These are phyloP conservation scores for Phialophora macrospora DNA, from an alignment of 2,329 filamentous ascomycete species.

Conservation along the genomic window DNA sequence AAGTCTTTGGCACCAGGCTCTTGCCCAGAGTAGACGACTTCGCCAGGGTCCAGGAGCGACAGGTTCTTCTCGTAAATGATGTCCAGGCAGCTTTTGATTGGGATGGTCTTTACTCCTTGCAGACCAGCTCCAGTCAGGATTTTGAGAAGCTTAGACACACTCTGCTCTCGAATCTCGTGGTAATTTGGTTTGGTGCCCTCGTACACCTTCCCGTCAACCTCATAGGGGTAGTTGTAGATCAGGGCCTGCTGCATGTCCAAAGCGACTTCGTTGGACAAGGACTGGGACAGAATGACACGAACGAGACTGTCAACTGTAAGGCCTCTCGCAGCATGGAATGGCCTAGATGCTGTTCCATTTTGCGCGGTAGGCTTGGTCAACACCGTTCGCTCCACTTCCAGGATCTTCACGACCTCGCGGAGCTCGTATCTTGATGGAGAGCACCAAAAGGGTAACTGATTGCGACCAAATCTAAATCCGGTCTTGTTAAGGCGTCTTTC, in stretches of 20 bases:
- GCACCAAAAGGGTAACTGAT: background rate
- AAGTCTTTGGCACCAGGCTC: slow-evolving; percentile 32
- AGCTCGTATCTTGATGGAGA: background rate
- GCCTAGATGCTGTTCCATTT: slow-evolving; percentile 13
- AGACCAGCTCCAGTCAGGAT: slow-evolving; percentile 30
- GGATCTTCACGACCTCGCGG: slow-evolving; percentile 10
- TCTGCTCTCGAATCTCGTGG: slow-evolving; percentile 31
- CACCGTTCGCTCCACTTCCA: slow-evolving; percentile 20
- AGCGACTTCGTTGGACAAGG: slow-evolving; percentile 35
- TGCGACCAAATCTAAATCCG: background rate
- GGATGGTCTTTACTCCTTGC: slow-evolving; percentile 20
- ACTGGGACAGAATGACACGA: slow-evolving; percentile 36
- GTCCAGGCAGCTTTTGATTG: slow-evolving; percentile 31
- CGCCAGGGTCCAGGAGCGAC: slow-evolving; percentile 12
- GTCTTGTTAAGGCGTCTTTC: background rate
- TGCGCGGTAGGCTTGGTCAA: slow-evolving; percentile 2
- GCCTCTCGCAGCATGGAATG: slow-evolving; percentile 32
- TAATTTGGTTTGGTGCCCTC: slow-evolving; percentile 38
- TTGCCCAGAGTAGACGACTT: slow-evolving; percentile 26
- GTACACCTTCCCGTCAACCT: slow-evolving; percentile 29
- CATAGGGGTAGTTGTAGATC: slow-evolving; percentile 34
- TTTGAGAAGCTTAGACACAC: slow-evolving; percentile 25
- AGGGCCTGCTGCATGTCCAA: slow-evolving; percentile 33
- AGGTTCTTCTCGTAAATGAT: slow-evolving; percentile 28
- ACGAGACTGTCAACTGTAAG: slow-evolving; percentile 36